Conservation (phyloP, 2,329 filamentous ascomycete species). For the Trichoderma atrobrunneum region DNA sequence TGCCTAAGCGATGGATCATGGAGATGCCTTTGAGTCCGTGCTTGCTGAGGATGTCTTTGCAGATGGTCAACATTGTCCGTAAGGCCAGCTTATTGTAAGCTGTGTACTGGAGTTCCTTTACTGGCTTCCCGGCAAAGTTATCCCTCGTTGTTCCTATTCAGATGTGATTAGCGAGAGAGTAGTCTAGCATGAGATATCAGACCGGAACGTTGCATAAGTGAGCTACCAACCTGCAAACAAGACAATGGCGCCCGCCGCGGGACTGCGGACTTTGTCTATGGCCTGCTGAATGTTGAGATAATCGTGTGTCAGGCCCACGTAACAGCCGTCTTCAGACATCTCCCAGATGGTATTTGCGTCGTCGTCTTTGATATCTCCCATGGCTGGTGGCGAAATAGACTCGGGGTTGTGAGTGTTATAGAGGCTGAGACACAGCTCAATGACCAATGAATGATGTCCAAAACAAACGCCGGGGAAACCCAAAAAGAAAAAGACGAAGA, state of each 20-base stretch:
- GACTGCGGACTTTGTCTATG: constrained; percentile 67
- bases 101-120: constrained; percentile 71
- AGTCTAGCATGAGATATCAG: not conserved
- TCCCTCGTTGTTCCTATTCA: constrained; percentile 69
- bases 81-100: constrained; percentile 71
- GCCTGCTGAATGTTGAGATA: constrained; percentile 55
- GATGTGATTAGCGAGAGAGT: not conserved
- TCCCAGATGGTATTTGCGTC: constrained; percentile 34
- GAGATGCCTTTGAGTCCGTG: constrained; percentile 70
- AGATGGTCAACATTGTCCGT: constrained; percentile 64
- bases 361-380: constrained; percentile 20
- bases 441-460: not conserved
- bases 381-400: constrained; percentile 1
- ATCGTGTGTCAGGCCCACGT: constrained; percentile 66
- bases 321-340: constrained; percentile 50
- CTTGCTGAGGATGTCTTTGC: constrained; percentile 52
- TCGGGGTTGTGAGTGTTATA: not conserved
- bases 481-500: not conserved
- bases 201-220: not conserved
- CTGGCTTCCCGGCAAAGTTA: constrained; percentile 67
- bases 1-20: constrained; percentile 80
- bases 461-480: not conserved
- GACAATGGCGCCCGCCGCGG: constrained; percentile 72
- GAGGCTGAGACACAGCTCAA: not conserved
- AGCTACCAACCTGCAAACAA: constrained; percentile 62